Conservation (phyloP, 768 basidiomycete species). For the Rhodotorula graminis region DNA sequence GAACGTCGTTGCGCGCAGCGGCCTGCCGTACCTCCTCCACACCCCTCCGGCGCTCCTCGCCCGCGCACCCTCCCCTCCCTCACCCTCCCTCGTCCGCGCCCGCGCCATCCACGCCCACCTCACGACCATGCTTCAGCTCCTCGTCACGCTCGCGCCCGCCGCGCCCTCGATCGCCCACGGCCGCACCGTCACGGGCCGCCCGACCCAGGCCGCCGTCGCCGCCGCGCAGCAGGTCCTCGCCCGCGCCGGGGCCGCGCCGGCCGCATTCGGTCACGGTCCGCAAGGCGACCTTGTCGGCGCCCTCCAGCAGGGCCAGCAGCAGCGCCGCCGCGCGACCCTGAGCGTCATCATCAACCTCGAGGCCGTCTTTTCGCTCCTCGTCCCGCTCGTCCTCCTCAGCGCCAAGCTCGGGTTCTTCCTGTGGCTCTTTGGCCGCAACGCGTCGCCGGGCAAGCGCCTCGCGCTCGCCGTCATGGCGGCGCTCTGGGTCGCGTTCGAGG, state of each 20-base stretch:
- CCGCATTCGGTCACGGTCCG: too few species aligned
- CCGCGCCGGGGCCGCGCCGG: neutral
- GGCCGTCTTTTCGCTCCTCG: constrained; percentile 30
- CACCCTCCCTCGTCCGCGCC: neutral
- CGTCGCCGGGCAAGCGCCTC: constrained; percentile 22
- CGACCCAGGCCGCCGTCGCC: neutral
- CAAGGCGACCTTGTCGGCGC: too few species aligned
- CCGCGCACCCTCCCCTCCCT: neutral
- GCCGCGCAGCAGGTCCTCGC: neutral
- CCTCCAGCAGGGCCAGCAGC: neutral
- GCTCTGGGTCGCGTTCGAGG: constrained; percentile 38
- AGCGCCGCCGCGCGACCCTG: constrained; percentile 12
- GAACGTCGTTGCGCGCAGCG: neutral
- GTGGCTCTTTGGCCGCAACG: constrained; percentile 42
- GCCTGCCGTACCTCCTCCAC: constrained; percentile 33
- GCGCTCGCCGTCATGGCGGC: constrained; percentile 32
- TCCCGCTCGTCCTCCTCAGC: constrained; percentile 39
- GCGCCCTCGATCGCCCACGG: constrained; percentile 25
- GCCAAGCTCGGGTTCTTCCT: constrained; percentile 41
- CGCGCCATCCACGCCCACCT: constrained; percentile 26
- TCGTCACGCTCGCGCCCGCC: constrained; percentile 26
- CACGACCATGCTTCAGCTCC: constrained; percentile 33
- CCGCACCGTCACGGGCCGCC: neutral
- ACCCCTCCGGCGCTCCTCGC: neutral
- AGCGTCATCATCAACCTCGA: constrained; percentile 42